Evolutionary conservation across 2,329 filamentous ascomycete genomes (phyloP), one percentile per base, ranked within the genome.

Genomic region (Bipolaris gigantea): DNA sequence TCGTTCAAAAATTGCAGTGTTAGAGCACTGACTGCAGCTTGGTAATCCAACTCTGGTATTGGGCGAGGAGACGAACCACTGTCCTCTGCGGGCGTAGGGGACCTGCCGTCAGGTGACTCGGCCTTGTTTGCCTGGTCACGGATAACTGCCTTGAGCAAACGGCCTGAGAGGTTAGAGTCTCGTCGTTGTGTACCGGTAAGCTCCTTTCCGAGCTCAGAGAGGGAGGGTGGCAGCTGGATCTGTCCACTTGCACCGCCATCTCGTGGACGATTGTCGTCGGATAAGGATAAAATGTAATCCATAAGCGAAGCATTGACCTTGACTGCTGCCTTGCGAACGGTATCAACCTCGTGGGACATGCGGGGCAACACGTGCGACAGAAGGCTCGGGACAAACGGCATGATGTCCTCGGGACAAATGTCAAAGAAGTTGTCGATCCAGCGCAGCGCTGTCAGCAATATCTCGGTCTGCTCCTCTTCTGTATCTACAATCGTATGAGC

Each of bases 391-490:
- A 96, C 94, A 73, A 97, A 97, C 4, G 90, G 89, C 38, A 99
- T 81, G 4, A 99, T 95, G 68, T 99, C 94, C 71, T 97, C 94
- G 0, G 94, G 93, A 65, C 92, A 97, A 41, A 99, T 97, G 60
- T 97, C 92, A 63, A 99, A 89, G 72, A 99, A 97, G 55, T 89
- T 89, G 62, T 97, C 92, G 60, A 99, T 92, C 94, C 94, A 99
- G 58, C 91, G 85, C 25, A 99, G 80, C 3, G 92, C 92, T 48
- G 96, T 95, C 35, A 97, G 81, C 40, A 97, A 84, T 60, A 95
- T 92, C 67, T 96, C 90, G 72, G 69, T 70, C 39, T 70, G 67
- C 48, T 71, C 70, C 38, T 97, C 92, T 71, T 97, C 92, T 87
- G 71, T 35, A 33, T 66, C 64, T 66, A 13, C n/a, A 62, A 49